A percentile compares a stretch with the other conserved stretches of the same genome.
Evolutionary conservation across 768 basidiomycete species (phyloP).

Genomic region (Termitomyces titanicus): DNA sequence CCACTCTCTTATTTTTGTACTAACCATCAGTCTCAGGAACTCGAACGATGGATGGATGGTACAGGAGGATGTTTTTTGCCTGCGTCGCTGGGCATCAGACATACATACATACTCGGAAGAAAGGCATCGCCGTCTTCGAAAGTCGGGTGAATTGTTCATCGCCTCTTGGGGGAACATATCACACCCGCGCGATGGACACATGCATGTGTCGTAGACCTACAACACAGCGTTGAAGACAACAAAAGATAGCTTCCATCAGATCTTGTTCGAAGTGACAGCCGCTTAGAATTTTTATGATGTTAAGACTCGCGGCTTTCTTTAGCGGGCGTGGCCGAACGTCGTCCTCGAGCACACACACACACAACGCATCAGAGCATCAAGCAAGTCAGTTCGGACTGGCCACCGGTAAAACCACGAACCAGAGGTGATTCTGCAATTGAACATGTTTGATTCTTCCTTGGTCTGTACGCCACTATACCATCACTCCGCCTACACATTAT

Average conservation of each 20-base stretch:
- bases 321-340: too few relatives aligned
- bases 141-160: too few relatives aligned
- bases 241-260: not conserved
- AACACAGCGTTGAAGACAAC: not conserved
- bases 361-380: not conserved
- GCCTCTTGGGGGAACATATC: not conserved
- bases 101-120: too few relatives aligned
- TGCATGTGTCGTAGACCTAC: too few relatives aligned
- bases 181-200: not conserved
- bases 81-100: not conserved
- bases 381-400: not conserved
- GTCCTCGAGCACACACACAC: not conserved
- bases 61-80: not conserved
- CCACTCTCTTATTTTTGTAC: not conserved
- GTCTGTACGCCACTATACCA: not conserved
- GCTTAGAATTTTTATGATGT: not conserved
- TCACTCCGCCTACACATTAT: not conserved
- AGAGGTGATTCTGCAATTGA: not conserved
- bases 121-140: not conserved
- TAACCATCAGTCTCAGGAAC: not conserved
- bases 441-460: not conserved
- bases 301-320: not conserved
- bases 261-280: not conserved
- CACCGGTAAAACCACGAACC: not conserved
- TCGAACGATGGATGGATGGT: not conserved